Conservation (phyloP, 2,329 filamentous ascomycete species). For the Penicillium sp. region DNA sequence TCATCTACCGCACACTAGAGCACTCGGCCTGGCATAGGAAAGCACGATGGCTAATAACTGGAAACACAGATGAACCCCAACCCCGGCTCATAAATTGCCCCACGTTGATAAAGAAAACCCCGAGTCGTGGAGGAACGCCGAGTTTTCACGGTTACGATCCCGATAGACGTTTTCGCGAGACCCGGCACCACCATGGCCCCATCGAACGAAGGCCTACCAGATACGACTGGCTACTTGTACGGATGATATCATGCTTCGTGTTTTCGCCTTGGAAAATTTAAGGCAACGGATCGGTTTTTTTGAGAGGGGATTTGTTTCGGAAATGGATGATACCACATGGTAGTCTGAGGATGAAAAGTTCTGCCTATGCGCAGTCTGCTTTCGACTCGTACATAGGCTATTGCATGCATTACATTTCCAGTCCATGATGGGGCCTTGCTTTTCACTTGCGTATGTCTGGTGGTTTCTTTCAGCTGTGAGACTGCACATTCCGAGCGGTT, state of each 20-base stretch:
- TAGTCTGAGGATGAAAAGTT: conserved; percentile 21
- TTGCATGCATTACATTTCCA: conserved; percentile 26
- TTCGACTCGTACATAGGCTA: conserved; percentile 25
- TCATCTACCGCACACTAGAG: not conserved
- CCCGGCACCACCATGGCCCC: conserved; percentile 19
- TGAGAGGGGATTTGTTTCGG: conserved; percentile 10
- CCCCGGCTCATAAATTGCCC: conserved; percentile 59
- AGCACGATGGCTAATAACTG: conserved; percentile 15
- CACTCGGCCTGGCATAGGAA: conserved; percentile 4
- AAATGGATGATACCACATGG: conserved; percentile 21
- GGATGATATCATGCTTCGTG: conserved; percentile 29
- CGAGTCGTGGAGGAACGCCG: conserved; percentile 21
- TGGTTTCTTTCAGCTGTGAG: not conserved
- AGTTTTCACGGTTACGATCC: conserved; percentile 18
- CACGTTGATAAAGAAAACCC: conserved; percentile 20
- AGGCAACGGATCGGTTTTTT: conserved; percentile 23
- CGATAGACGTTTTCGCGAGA: conserved; percentile 19
- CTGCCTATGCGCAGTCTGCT: conserved; percentile 16
- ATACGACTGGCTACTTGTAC: conserved; percentile 26
- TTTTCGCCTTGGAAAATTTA: conserved; percentile 23
- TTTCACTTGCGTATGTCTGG: not conserved
- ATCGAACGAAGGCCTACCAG: conserved; percentile 25
- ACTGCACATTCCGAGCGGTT: no score
- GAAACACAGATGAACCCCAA: conserved; percentile 72
- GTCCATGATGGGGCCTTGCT: conserved; percentile 17